Evolutionary conservation across 2,329 filamentous ascomycete genomes (phyloP), one percentile per base, ranked within the genome.

Genomic region (Thelonectria rubi): DNA sequence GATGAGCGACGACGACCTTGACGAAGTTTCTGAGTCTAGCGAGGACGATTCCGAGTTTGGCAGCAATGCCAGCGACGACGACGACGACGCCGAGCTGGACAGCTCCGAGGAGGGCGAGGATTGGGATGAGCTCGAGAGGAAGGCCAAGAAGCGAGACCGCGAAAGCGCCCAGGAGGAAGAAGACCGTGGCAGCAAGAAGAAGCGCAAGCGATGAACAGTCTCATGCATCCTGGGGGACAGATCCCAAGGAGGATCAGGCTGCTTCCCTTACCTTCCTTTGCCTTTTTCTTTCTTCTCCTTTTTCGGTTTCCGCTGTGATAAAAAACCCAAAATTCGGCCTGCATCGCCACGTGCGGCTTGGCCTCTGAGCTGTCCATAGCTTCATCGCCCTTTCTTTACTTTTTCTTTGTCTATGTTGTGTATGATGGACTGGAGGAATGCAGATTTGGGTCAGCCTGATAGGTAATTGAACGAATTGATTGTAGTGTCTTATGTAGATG

Each of bases 81-180:
- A 93, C 30, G 93, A 94, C 12, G 91, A 92, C 58, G 76, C 84
- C 50, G 91, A 91, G 18, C 82, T 86, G 17, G 76, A 78, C 58
- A 87, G 86, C 45, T 91, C 94, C 7, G 91, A 92, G 12, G 91
- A 88, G 66, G 91, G 91, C 50, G 91, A 97, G 75, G 92, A 96
- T 73, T 97, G 94, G 94, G 94, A 98, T 75, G 93, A 96, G 77
- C 76, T 97, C 61, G 94, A 97, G 81, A 89, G 90, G 78, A 97
- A 97, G 82, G 94, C 90, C 3, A 92, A 89, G 81, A 93, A 94
- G 79, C 88, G 91, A 73, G 94, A 94, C 78, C 85, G 90, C 60
- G 92, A 94, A 63, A 64, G 62, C 21, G 73, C 63, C 10, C 55
- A 73, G 62, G 72, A 74, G 15, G 75, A 77, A 0, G 93, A 97